phyloP scores from a whole-genome alignment of 345 rosid genomes.

The Jatropha curcas region DNA sequence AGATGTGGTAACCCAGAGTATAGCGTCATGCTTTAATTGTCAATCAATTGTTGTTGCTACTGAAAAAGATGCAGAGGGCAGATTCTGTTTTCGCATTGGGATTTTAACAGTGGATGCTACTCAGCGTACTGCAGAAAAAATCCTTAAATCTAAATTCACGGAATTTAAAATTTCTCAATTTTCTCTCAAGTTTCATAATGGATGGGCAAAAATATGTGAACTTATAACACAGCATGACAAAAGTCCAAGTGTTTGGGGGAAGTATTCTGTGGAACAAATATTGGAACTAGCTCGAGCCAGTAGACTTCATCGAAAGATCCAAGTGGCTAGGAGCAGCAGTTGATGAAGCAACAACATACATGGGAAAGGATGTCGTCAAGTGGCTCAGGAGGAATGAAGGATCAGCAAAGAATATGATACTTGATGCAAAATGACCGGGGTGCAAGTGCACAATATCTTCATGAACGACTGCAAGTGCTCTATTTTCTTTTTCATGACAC shows the following conservation, averaged over 20 bases:
- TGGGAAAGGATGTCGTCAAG: background rate
- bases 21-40: background rate
- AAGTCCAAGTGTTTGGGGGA: background rate
- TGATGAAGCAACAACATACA: background rate
- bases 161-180: background rate
- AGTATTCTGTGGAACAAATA: background rate
- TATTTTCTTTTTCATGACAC: background rate
- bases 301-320: background rate
- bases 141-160: background rate
- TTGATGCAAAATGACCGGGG: background rate
- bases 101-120: background rate
- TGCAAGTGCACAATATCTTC: background rate
- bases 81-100: background rate
- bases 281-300: background rate
- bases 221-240: background rate
- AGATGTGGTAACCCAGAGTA: background rate
- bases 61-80: background rate
- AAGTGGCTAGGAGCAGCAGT: background rate
- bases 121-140: background rate
- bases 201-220: background rate
- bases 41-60: background rate
- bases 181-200: background rate
- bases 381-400: conserved; percentile 1
- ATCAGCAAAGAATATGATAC: background rate
- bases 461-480: background rate